Conservation (phyloP, 306 rosid genomes). For the Abrus pulchellus region DNA sequence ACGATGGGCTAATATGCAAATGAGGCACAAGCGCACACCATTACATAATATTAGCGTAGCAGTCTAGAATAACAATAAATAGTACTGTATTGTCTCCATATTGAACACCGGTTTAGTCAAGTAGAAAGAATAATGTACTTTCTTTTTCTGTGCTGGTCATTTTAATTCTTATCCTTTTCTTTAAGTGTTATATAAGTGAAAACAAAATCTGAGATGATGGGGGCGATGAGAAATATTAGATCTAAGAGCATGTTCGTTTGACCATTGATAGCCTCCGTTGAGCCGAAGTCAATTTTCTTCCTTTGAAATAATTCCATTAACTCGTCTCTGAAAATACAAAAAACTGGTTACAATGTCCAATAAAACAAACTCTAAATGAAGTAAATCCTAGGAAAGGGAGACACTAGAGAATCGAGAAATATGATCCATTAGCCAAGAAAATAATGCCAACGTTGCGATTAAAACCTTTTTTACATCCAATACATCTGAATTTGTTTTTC, state of each 20-base stretch:
- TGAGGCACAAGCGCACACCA: too few species aligned
- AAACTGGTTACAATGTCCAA: too few species aligned
- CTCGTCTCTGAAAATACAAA: too few species aligned
- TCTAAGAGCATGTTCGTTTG: too few species aligned
- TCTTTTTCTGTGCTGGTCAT: background rate
- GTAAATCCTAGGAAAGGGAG: background rate
- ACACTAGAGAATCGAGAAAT: background rate
- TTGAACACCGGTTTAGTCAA: background rate
- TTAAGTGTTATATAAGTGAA: background rate
- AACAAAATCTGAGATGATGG: too few species aligned
- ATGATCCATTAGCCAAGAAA: background rate
- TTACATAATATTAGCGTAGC: too few species aligned
- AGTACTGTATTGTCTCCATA: background rate
- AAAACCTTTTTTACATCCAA: background rate
- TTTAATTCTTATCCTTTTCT: background rate
- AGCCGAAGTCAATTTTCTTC: too few species aligned
- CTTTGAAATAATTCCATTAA: too few species aligned
- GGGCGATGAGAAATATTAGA: too few species aligned
- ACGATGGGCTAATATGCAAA: too few species aligned
- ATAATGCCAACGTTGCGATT: background rate
- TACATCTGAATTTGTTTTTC: slow-evolving; percentile 24
- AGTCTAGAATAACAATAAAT: too few species aligned
- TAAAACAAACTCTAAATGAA: background rate
- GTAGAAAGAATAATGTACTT: background rate
- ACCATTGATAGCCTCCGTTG: too few species aligned